Evolutionary conservation across 2,329 filamentous ascomycete species (phyloP), one percentile per base, ranked within the genome.

Genomic region (Talaromyces sp.): DNA sequence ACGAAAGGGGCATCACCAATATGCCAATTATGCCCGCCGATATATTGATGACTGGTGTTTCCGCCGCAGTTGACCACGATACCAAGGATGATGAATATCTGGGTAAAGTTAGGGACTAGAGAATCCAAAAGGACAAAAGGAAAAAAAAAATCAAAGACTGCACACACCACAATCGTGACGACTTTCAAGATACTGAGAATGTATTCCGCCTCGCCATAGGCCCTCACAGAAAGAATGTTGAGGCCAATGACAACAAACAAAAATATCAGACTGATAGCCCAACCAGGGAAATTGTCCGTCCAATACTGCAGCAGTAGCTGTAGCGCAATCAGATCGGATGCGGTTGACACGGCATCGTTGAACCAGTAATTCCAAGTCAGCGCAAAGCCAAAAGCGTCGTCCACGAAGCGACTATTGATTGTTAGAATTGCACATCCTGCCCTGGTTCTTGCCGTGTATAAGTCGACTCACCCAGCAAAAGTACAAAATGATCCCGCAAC

Each of bases 1-100:
- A 88, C 86, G 67, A 89, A 88, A 0, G 86, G 86, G 1, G 86
- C 86, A 37, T 82, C 85, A 0, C 82, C 83, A 1, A 84, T 77
- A 62, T 83, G 77, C 82, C 84, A 88, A 68, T 86, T 80, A 64
- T 81, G 77, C 5, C 79, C 83, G 9, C 86, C 85, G 23, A 87
- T 85, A 65, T 87, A 87, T 54, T 76, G 73, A 59, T 82, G 79
- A 0, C 75, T 69, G 0, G 71, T 77, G 64, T 87, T 87, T 12
- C 78, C 86, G 18, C 86, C 86, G 61, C 78, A 81, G 64, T 86
- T 86, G 46, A 85, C 83, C 1, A 77, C 84, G 54, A 88, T 86
- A 1, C 85, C 83, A 50, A 88, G 77, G 33, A 89, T 80, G 64
- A 88, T 87, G 69, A 88, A 88, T 58, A 86, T 79, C 80, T 82